Conservation (phyloP, 1,284 basidiomycete species). For the Ceratobasidium sp. region DNA sequence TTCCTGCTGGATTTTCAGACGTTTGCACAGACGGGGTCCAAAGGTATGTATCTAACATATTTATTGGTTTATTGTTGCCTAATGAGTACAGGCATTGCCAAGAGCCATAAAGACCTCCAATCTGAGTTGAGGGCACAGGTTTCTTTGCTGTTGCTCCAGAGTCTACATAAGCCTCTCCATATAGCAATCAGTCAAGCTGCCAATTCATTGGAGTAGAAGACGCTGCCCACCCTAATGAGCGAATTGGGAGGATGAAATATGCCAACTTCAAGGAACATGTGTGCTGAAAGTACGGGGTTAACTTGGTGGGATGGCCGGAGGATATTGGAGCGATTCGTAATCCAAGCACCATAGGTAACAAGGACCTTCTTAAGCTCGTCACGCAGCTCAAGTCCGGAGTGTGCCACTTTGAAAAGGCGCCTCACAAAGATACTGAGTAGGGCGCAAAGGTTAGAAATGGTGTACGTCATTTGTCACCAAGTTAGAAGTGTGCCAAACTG, state of each 20-base stretch:
- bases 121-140: neutral
- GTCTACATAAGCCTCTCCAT: neutral
- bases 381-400: neutral
- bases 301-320: neutral
- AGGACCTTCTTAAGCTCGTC: neutral
- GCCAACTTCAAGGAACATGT: neutral
- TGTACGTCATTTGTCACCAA: too few relatives aligned
- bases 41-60: constrained; percentile 7
- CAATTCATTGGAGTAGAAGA: neutral
- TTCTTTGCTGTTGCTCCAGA: neutral
- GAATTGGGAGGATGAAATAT: neutral
- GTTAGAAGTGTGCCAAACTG: too few relatives aligned
- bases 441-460: too few relatives aligned
- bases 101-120: constrained; percentile 1
- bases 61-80: too few relatives aligned
- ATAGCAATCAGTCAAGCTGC: neutral
- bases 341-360: neutral
- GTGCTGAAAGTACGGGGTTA: neutral
- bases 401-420: neutral
- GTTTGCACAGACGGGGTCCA: neutral
- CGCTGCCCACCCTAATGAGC: neutral
- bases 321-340: neutral
- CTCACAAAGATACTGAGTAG: neutral
- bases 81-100: neutral
- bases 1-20: neutral